Conservation (phyloP, 1,284 basidiomycete species). For the Apiotrichum gamsii region DNA sequence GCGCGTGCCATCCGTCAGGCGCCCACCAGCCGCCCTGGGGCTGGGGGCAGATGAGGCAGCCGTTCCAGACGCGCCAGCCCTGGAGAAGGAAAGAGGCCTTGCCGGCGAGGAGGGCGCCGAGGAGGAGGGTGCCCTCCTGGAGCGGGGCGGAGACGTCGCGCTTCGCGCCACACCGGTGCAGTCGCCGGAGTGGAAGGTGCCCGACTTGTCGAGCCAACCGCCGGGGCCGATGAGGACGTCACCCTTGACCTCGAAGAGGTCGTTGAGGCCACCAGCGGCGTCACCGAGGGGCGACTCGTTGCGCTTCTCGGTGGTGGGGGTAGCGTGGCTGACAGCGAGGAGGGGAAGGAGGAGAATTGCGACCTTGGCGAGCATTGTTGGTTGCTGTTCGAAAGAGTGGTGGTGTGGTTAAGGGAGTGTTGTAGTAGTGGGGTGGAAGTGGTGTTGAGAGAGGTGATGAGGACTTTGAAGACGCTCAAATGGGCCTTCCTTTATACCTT, state of each 20-base stretch:
- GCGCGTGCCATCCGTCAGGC: too few species aligned
- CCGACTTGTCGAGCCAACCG: background rate
- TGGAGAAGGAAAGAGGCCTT: background rate
- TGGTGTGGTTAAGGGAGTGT: background rate
- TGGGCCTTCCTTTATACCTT: background rate
- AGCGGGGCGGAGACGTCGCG: background rate
- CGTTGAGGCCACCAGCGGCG: too few species aligned
- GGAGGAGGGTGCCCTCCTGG: background rate
- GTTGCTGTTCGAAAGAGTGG: too few species aligned
- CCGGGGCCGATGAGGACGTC: background rate
- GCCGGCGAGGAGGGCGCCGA: background rate
- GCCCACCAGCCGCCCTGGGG: background rate
- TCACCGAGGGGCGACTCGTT: too few species aligned
- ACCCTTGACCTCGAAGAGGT: background rate
- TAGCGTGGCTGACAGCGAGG: background rate
- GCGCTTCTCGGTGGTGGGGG: too few species aligned
- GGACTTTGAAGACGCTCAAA: background rate
- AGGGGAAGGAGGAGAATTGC: background rate
- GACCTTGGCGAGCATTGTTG: conserved; percentile 2
- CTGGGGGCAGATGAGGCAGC: background rate
- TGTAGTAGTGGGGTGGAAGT: too few species aligned
- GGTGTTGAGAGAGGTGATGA: background rate
- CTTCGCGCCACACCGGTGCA: background rate
- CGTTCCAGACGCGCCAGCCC: background rate
- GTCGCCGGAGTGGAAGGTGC: background rate